Evolutionary conservation across 306 rosid genomes (phyloP).

Genomic region (Mucuna pruriens): DNA sequence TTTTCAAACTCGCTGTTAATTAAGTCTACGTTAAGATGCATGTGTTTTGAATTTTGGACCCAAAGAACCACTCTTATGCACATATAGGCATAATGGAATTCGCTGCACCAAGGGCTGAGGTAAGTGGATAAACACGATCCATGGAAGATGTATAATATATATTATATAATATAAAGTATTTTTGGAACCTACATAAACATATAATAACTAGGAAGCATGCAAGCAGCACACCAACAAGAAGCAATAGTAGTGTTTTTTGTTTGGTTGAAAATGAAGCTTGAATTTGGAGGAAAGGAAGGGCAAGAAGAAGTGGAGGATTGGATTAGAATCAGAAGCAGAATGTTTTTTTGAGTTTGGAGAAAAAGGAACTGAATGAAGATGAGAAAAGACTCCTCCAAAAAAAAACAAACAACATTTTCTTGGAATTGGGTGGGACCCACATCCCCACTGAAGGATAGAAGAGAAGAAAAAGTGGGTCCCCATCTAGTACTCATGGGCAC

Average conservation of each 20-base stretch:
- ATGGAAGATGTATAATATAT: neutral
- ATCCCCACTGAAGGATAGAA: slow-evolving; percentile 14
- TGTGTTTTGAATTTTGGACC: slow-evolving; percentile 4
- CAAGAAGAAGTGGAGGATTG: slow-evolving; percentile 22
- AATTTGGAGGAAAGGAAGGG: neutral
- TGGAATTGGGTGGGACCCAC: slow-evolving; percentile 32
- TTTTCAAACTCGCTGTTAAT: too few species aligned
- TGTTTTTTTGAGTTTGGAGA: neutral
- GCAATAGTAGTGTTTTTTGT: slow-evolving; percentile 1
- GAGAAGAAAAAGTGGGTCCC: slow-evolving; percentile 19
- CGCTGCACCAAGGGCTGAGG: slow-evolving; percentile 22
- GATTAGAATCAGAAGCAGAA: slow-evolving; percentile 7
- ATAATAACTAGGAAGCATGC: neutral
- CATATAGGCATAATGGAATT: slow-evolving; percentile 11
- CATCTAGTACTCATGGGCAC: neutral
- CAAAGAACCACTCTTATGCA: neutral
- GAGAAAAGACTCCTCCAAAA: neutral
- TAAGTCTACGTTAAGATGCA: slow-evolving; percentile 3
- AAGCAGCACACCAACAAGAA: slow-evolving; percentile 24
- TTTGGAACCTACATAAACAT: neutral
- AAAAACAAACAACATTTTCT: neutral
- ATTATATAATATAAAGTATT: neutral
- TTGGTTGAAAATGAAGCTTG: slow-evolving; percentile 30
- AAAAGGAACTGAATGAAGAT: neutral
- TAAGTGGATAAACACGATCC: slow-evolving; percentile 37